Percentiles rank a stretch among this genome's conserved stretches.
Evolutionary conservation across 1,139 yeast genomes (phyloP).

Genomic region (Yamadazyma blattariae): DNA sequence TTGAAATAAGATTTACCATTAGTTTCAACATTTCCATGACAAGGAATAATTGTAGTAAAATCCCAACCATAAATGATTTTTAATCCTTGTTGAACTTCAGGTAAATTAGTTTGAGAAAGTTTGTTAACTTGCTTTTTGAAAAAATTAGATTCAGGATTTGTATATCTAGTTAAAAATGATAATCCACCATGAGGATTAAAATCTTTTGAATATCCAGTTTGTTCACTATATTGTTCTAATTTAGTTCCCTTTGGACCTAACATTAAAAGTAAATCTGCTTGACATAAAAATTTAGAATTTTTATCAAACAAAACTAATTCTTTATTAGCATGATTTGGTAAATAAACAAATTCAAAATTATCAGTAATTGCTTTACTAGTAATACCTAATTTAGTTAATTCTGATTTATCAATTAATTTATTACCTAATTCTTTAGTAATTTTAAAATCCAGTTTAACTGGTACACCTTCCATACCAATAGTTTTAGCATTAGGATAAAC

Average conservation of each 20-base stretch:
- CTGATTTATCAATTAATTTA: conserved; percentile 21
- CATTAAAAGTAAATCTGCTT: conserved; percentile 58
- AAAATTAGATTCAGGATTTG: conserved; percentile 37
- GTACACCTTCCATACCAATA: conserved; percentile 46
- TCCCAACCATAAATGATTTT: conserved; percentile 41
- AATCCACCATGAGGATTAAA: conserved; percentile 41
- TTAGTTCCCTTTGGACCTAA: conserved; percentile 27
- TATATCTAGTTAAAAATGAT: conserved; percentile 31
- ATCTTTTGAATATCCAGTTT: conserved; percentile 32
- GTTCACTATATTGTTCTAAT: conserved; percentile 40
- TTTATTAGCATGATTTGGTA: conserved; percentile 53
- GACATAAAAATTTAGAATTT: conserved; percentile 44
- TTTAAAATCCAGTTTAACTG: conserved; percentile 30
- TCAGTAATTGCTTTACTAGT: conserved; percentile 24
- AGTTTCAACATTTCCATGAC: conserved; percentile 59
- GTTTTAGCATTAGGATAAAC: conserved; percentile 46
- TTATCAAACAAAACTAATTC: conserved; percentile 54
- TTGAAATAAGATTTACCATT: conserved; percentile 36
- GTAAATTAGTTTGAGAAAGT: conserved; percentile 17
- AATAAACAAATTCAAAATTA: conserved; percentile 52
- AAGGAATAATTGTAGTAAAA: conserved; percentile 48
- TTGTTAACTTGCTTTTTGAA: conserved; percentile 32
- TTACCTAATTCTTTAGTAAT: conserved; percentile 27
- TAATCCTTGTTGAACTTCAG: conserved; percentile 23
- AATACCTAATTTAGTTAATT: conserved; percentile 25